Conservation (phyloP, 129 eudicot genomes). For the carrot (Daucus carota) region DH1_v3.0 NC_030382.2:46211501-46212000, state of each 20-base stretch:
- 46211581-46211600: background rate
- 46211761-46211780: background rate
- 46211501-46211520: background rate
- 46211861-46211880: background rate
- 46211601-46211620: background rate
- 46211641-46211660: background rate
- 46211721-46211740: too few species aligned
- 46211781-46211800: background rate
- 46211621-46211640: background rate
- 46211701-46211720: too few species aligned
- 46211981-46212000: background rate
- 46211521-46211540: background rate
- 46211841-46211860: background rate
- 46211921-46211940: background rate
- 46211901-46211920: background rate
- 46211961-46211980: background rate
- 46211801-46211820: background rate
- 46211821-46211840: background rate
- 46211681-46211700: too few species aligned
- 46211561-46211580: background rate
- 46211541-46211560: background rate
- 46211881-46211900: background rate
- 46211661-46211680: too few species aligned
- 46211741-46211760: too few species aligned
- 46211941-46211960: background rate